Percentiles rank a stretch among this genome's conserved stretches.
These are phyloP conservation scores for Nelumbo lutea DNA, from an alignment of 164 flowering plant species.

Conservation along the genomic window DNA sequence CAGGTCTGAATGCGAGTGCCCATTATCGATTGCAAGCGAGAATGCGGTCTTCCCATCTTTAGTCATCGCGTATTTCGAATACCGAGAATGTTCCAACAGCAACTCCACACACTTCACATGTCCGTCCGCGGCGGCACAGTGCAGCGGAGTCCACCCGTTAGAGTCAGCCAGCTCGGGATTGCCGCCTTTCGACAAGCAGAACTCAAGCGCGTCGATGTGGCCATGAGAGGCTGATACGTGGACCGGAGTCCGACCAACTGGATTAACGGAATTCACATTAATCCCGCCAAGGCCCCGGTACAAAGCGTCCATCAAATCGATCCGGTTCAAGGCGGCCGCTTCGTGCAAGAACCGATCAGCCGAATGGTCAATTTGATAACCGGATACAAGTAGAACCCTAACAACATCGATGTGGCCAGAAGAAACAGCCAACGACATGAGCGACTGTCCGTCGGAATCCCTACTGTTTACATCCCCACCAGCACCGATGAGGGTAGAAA, in stretches of 20 bases:
- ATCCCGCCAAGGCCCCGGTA: conserved; percentile 12
- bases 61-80: conserved; percentile 36
- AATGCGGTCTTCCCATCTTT: conserved; percentile 56
- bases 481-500: conserved; percentile 41
- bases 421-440: conserved; percentile 33
- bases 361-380: conserved; percentile 25
- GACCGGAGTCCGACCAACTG: conserved; percentile 42
- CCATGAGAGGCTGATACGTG: conserved; percentile 55
- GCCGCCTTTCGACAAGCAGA: conserved; percentile 38
- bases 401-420: conserved; percentile 31
- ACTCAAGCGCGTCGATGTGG: conserved; percentile 35
- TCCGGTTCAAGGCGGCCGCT: conserved; percentile 39
- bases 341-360: conserved; percentile 37
- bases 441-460: conserved; percentile 25
- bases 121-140: conserved; percentile 49
- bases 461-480: conserved; percentile 46
- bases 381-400: conserved; percentile 35
- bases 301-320: conserved; percentile 45
- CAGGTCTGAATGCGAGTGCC: conserved; percentile 25
- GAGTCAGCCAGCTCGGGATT: conserved; percentile 30
- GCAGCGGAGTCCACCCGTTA: conserved; percentile 63
- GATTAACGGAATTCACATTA: conserved; percentile 35
- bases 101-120: conserved; percentile 38
- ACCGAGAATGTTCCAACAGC: conserved; percentile 30
- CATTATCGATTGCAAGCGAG: conserved; percentile 43